These are phyloP conservation scores for Annulohypoxylon maeteangense DNA, from an alignment of 495 filamentous ascomycete genomes.

Conservation along the genomic window DNA sequence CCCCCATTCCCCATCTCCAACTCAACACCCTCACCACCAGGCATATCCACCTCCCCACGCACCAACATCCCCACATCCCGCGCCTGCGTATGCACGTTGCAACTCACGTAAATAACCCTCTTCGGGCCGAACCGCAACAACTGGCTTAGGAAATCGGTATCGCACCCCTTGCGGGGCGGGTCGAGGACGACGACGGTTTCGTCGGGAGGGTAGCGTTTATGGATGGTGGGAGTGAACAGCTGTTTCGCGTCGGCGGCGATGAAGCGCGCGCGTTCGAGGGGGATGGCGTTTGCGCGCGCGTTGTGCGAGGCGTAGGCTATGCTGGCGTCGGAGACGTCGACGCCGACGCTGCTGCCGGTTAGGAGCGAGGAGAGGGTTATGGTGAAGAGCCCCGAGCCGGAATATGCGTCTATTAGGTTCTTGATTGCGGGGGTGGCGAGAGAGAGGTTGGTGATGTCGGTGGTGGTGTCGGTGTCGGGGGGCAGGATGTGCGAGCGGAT, in stretches of 20 bases:
- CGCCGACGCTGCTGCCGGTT: conserved; percentile 57
- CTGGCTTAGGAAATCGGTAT: conserved; percentile 83
- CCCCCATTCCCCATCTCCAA: conserved; percentile 2
- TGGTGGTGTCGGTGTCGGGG: conserved; percentile 42
- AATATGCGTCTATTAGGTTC: conserved; percentile 96
- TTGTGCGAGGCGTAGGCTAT: conserved; percentile 81
- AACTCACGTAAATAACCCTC: conserved; percentile 91
- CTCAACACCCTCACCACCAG: conserved; percentile 47
- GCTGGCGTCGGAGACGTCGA: conserved; percentile 69
- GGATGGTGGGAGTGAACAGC: conserved; percentile 76
- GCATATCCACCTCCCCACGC: conserved; percentile 59
- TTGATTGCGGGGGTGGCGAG: conserved; percentile 63
- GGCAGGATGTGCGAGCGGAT: conserved; percentile 83
- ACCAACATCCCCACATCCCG: conserved; percentile 89
- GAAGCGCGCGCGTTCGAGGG: conserved; percentile 70
- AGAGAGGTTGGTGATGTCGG: conserved; percentile 33
- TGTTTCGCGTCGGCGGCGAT: conserved; percentile 83
- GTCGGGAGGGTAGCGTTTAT: conserved; percentile 73
- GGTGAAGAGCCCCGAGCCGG: conserved; percentile 94
- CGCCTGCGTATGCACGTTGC: conserved; percentile 98
- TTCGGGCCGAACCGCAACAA: conserved; percentile 77
- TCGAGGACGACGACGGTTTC: conserved; percentile 93
- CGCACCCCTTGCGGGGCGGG: conserved; percentile 94
- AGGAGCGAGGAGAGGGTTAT: conserved; percentile 90
- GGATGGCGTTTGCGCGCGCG: conserved; percentile 78